Conservation (phyloP, 305 asterid genomes). For the Caryopteris hybrid region DNA sequence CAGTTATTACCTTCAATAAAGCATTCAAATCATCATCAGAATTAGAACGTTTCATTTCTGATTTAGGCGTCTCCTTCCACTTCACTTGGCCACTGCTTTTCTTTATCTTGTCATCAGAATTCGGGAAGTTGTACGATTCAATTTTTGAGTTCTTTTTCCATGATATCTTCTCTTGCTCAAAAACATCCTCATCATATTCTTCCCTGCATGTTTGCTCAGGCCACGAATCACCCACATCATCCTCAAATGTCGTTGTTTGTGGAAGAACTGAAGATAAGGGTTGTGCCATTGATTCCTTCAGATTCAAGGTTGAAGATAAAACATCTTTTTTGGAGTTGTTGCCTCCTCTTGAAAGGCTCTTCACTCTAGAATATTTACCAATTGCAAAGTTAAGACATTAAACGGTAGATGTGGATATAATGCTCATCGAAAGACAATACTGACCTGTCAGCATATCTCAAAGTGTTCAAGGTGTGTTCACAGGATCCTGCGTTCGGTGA, state of each 20-base stretch:
- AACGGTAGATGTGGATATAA: neutral
- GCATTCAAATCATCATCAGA: constrained; percentile 66
- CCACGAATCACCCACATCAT: constrained; percentile 73
- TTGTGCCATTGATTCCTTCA: constrained; percentile 71
- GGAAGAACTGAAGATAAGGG: constrained; percentile 50
- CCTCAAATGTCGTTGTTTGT: constrained; percentile 61
- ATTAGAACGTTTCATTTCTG: constrained; percentile 53
- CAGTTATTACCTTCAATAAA: constrained; percentile 58
- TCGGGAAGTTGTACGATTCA: constrained; percentile 39
- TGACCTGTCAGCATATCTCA: constrained; percentile 98
- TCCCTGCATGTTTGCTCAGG: constrained; percentile 74
- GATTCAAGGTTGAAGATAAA: constrained; percentile 52
- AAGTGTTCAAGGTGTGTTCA: constrained; percentile 93
- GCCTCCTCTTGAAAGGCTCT: constrained; percentile 76
- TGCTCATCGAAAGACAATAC: neutral
- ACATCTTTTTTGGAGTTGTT: constrained; percentile 71
- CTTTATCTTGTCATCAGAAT: constrained; percentile 49
- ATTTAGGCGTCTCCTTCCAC: constrained; percentile 67
- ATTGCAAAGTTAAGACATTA: neutral
- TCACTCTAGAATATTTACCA: constrained; percentile 52
- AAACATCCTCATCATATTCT: constrained; percentile 73
- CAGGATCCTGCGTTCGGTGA: constrained; percentile 96
- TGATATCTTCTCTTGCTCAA: constrained; percentile 70
- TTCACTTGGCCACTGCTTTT: constrained; percentile 52
- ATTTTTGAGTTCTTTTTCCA: constrained; percentile 58